phyloP scores from a whole-genome alignment of 208 protist genomes.

The Leishmania guyanensis region DNA sequence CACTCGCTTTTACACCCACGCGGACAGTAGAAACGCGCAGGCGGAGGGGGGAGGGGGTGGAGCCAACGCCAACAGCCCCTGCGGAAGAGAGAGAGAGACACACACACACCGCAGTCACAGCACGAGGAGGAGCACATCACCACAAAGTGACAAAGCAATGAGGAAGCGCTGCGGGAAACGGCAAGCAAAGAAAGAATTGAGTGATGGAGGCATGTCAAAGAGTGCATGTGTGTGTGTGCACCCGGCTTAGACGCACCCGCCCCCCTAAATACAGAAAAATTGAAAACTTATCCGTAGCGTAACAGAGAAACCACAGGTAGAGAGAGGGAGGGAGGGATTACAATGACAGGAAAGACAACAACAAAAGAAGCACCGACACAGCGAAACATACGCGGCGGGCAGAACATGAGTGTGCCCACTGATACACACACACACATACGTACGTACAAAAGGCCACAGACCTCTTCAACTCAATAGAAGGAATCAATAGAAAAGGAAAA shows the following conservation, averaged over 20 bases:
- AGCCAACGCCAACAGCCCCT: background rate
- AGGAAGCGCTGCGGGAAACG: background rate
- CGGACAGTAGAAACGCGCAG: background rate
- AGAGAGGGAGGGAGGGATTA: background rate
- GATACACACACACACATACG: background rate
- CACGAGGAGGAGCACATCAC: background rate
- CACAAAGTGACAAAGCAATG: background rate
- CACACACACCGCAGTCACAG: background rate
- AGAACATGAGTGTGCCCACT: background rate
- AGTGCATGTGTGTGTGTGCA: slow-evolving; percentile 1
- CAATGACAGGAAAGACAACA: background rate
- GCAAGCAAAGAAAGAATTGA: background rate
- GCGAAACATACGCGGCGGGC: background rate
- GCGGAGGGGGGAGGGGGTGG: too few species aligned
- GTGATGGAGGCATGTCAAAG: background rate
- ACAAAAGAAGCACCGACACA: background rate
- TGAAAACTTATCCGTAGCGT: background rate
- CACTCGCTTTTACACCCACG: background rate
- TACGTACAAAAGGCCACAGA: background rate
- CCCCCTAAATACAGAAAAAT: too few species aligned
- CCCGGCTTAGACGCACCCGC: background rate
- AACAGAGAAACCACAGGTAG: background rate
- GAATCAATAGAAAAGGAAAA: background rate
- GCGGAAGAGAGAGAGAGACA: background rate
- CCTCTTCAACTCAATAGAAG: background rate